Base-by-base conservation (phyloP, 768 basidiomycete genomes). In the Trichaptum fuscoviolaceum region DNA sequence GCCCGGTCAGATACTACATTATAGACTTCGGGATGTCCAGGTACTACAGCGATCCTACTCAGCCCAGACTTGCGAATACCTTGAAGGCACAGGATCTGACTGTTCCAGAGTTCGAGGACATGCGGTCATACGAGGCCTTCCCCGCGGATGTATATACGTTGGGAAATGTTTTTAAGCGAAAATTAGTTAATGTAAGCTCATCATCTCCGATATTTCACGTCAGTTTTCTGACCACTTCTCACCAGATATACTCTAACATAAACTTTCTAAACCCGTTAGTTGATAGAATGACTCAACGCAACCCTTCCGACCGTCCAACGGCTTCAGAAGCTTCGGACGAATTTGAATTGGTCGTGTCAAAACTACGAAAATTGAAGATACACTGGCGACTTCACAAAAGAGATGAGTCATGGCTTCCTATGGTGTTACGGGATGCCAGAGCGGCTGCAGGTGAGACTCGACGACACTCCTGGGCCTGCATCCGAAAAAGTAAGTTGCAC, bases 1-100 rank as follows among this genome's bases (percentile, higher is more conserved):
- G 75, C 58, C 74, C 79, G 4, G 78, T 81, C 8, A 74, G 75
- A 6, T 81, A 81, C 69, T 77, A 76, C 60, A 77, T 79, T 58
- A 73, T 79, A 58, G 79, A 78, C 35, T 80, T 76, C 65, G 79
- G 76, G 10, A 69, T 69, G 25, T 61, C 77, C 65, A 36, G 66
- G 65, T 64, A 69, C 3, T 69, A 70, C 34, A 57, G 63, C 0
- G 36, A 35, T 20, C 67, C 72, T 71, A 57, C 35, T 8, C 35
- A 67, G 6, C 63, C 68, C 0, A 35, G 67, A 1, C 69, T 71
- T 1, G 8, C 68, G 1, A 58, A 26, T n/a, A 73, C 73, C 0
- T 34, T 52, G 24, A 57, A 70, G 7, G 73, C 73, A 0, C 65
- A 69, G 9, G 75, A 74, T 36, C 57, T 69, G 57, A 68, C 70